A percentile compares a stretch with the other conserved stretches of the same genome.
These are phyloP conservation scores for Neurospora sublineolata DNA, from an alignment of 495 filamentous ascomycete genomes.

Conservation along the genomic window DNA sequence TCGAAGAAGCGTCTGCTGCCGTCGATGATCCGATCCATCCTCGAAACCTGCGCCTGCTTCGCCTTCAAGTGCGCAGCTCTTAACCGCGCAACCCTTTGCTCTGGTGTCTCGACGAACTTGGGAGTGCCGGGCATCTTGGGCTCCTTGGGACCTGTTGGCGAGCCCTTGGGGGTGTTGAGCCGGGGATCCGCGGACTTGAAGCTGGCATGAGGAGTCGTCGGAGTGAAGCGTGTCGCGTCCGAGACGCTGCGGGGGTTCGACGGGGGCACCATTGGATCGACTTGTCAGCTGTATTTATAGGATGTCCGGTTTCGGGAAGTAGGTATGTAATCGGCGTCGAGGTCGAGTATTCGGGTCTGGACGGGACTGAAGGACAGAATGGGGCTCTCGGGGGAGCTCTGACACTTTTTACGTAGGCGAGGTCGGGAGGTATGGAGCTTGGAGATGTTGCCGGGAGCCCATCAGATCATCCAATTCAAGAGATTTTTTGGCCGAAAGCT, in stretches of 20 bases:
- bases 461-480: constrained; percentile 2
- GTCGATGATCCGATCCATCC: constrained; percentile 58
- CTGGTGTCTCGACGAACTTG: constrained; percentile 57
- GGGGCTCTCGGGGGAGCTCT: not conserved
- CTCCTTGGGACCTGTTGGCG: constrained; percentile 12
- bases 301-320: not conserved
- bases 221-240: constrained; percentile 92
- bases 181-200: constrained; percentile 44
- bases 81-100: constrained; percentile 79
- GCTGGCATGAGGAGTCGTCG: constrained; percentile 77
- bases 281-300: not conserved
- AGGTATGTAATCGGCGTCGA: not conserved
- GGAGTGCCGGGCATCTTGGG: constrained; percentile 3
- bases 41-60: constrained; percentile 49
- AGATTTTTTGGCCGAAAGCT: not conserved
- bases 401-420: not conserved
- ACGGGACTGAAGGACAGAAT: not conserved
- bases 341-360: not conserved
- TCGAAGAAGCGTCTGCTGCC: constrained; percentile 67
- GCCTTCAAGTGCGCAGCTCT: constrained; percentile 67
- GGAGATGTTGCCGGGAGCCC: not conserved
- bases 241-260: constrained; percentile 73
- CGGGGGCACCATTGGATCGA: constrained; percentile 10
- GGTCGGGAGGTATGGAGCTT: not conserved
- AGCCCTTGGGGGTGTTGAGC: constrained; percentile 56